Conservation (phyloP, 495 filamentous ascomycete species). For the Penicillium lagena region DNA sequence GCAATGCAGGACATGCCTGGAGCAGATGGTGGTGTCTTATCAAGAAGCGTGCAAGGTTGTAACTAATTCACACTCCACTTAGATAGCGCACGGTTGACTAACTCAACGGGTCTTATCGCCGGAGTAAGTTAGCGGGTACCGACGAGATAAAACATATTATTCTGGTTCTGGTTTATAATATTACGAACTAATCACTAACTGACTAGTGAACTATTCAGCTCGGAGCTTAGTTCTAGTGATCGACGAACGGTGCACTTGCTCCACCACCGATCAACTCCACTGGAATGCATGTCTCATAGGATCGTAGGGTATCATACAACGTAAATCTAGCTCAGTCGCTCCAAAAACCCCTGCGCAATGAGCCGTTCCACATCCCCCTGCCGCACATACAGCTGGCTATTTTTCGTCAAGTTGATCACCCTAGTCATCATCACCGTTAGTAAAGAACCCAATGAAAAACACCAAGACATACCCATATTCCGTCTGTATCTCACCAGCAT, state of each 20-base stretch:
- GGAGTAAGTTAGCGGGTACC: too few species aligned
- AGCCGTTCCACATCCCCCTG: constrained; percentile 94
- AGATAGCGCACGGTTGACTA: constrained; percentile 3
- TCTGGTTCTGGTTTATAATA: background rate
- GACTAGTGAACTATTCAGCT: too few species aligned
- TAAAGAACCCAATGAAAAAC: background rate
- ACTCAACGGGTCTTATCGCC: constrained; percentile 2
- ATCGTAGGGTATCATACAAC: constrained; percentile 6
- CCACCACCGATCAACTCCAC: too few species aligned
- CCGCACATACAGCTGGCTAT: constrained; percentile 95
- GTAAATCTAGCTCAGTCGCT: constrained; percentile 69
- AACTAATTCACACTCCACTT: too few species aligned
- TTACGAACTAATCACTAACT: too few species aligned
- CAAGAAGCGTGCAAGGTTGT: too few species aligned
- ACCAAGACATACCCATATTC: constrained; percentile 77
- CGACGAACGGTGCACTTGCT: too few species aligned
- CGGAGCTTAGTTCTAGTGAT: too few species aligned
- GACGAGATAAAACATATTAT: too few species aligned
- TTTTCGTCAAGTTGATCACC: constrained; percentile 93
- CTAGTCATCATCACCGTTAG: constrained; percentile 32
- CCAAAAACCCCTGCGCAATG: constrained; percentile 95
- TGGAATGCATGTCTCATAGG: background rate
- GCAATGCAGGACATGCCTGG: background rate
- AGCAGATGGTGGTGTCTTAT: background rate
- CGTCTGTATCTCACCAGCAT: constrained; percentile 98